Base-by-base conservation (phyloP, 768 basidiomycete genomes). In the Suillus alpinus region DNA sequence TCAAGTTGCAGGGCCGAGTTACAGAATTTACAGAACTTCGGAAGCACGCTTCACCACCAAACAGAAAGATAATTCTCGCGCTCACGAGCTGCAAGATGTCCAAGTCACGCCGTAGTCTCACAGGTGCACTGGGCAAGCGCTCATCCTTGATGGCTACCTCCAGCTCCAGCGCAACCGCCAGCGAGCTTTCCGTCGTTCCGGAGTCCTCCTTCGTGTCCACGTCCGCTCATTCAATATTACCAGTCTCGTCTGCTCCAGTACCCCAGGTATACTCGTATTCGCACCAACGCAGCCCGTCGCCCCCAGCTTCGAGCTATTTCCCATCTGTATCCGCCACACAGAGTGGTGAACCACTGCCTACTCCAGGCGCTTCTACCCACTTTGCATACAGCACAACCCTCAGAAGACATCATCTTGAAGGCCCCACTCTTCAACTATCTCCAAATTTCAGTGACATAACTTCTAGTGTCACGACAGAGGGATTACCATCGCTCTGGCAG, bases 341-440 rank as follows among this genome's bases (percentile, higher is more conserved):
- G 69, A 77, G 44, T 40, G 75, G 59, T n/a, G 80, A 84, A 62
- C 77, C 87, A 10, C 80, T 84, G 37, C 85, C 87, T 0, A 79
- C 84, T 0, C 79, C 88, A 0, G 86, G 85, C 56, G 89, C 92
- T 1, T 80, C 82, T 34, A 71, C 83, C 4, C 92, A 94, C 68
- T 94, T 94, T 67, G 87, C 91, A 1, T 93, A 91, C 72, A 92
- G 89, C 65, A 93, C 91, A 0, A 91, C 88, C 0, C 78, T 94
- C 20, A 77, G 91, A 32, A 72, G 92, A 58, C 92, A 93, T 61
- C 80, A 82, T 23, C 74, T 76, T 0, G 86, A 88, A 20, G 76
- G 79, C 0, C 63, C 70, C 41, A 69, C 75, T 10, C 77, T 83
- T n/a, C 82, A 85, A 31, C 72, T 79, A 9, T 72, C 78, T 6